These are phyloP conservation scores for Wickerhamiella parazyma DNA, from an alignment of 805 yeast genomes.

Conservation along the genomic window DNA sequence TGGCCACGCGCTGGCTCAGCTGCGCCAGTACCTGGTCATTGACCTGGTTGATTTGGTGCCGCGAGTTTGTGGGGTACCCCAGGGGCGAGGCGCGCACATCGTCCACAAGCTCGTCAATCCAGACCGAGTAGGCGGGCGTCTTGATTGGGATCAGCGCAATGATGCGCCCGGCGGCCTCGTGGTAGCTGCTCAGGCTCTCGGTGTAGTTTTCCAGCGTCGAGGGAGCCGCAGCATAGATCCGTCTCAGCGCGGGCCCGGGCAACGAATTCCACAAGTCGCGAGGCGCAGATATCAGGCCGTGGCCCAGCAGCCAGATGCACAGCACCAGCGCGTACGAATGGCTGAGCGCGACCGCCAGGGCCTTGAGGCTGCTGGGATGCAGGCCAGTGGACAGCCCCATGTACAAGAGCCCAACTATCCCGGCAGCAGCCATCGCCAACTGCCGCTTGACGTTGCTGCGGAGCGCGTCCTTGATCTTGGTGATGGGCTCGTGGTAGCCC, in stretches of 20 bases:
- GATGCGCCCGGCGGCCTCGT: slow-evolving; percentile 50
- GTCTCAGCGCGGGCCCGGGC: slow-evolving; percentile 27
- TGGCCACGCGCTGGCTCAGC: slow-evolving; percentile 39
- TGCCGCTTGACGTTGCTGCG: slow-evolving; percentile 47
- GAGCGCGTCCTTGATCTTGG: slow-evolving; percentile 43
- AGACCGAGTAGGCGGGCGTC: slow-evolving; percentile 39
- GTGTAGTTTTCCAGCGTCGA: slow-evolving; percentile 43
- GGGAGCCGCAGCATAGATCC: slow-evolving; percentile 43
- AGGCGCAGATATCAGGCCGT: slow-evolving; percentile 61
- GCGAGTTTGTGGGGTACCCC: slow-evolving; percentile 2
- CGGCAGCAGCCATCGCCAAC: slow-evolving; percentile 38
- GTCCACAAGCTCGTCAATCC: slow-evolving; percentile 49
- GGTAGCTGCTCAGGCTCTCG: slow-evolving; percentile 48
- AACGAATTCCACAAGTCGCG: slow-evolving; percentile 30
- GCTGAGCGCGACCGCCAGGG: slow-evolving; percentile 58
- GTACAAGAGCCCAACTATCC: slow-evolving; percentile 44
- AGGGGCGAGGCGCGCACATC: slow-evolving; percentile 23
- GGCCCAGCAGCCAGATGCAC: slow-evolving; percentile 76
- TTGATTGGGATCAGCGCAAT: slow-evolving; percentile 36
- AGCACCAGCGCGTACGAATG: slow-evolving; percentile 63
- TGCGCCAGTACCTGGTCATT: slow-evolving; percentile 34
- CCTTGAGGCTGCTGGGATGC: slow-evolving; percentile 41
- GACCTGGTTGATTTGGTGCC: slow-evolving; percentile 17
- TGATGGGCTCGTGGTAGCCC: slow-evolving; percentile 42
- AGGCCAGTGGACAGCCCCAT: slow-evolving; percentile 43